phyloP scores from a whole-genome alignment of 495 filamentous ascomycete genomes.

The Trichoderma virens region DNA sequence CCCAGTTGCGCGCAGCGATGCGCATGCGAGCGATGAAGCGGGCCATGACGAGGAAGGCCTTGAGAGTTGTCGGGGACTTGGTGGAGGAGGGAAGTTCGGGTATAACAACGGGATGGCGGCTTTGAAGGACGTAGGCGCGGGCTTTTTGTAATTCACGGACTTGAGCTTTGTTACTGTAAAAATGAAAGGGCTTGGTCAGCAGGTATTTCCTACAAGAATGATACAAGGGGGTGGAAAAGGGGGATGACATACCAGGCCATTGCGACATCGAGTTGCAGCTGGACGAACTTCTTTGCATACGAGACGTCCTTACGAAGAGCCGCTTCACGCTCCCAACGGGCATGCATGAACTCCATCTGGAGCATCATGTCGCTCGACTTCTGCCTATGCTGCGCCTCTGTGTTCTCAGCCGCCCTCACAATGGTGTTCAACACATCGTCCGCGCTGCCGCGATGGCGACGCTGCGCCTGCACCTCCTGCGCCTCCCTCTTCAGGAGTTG shows the following conservation, averaged over 20 bases:
- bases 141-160: constrained; percentile 76
- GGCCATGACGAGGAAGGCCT: constrained; percentile 25
- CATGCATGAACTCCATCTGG: constrained; percentile 84
- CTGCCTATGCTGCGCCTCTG: constrained; percentile 58
- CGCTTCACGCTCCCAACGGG: constrained; percentile 68
- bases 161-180: constrained; percentile 78
- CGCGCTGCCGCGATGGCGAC: not conserved
- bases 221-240: constrained; percentile 14
- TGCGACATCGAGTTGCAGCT: constrained; percentile 74
- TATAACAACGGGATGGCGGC: constrained; percentile 9
- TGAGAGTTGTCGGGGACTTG: constrained; percentile 18
- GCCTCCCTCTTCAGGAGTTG: constrained; percentile 29
- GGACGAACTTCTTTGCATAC: constrained; percentile 68
- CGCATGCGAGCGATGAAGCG: constrained; percentile 36
- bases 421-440: constrained; percentile 28
- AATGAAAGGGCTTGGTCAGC: not conserved
- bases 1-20: constrained; percentile 33
- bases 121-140: constrained; percentile 29
- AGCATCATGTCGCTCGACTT: constrained; percentile 78
- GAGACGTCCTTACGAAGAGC: constrained; percentile 67
- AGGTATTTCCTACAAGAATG: constrained; percentile 8
- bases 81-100: not conserved
- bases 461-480: constrained; percentile 15
- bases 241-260: constrained; percentile 68
- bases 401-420: constrained; percentile 41